Base-by-base conservation (phyloP, 164 flowering plant genomes). In the Protea cynaroides region DNA sequence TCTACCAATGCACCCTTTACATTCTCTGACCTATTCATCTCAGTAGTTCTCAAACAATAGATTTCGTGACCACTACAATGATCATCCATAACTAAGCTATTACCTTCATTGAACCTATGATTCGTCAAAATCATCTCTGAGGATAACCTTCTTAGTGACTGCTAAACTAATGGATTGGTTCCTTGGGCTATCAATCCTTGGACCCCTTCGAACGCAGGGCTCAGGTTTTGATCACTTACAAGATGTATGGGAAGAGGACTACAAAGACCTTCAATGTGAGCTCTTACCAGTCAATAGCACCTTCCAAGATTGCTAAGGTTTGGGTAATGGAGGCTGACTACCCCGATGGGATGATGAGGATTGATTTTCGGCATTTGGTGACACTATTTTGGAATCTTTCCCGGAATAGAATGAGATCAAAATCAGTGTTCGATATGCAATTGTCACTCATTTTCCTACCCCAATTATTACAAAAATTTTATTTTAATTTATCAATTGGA, bases 131-230 rank as follows among this genome's bases (percentile, higher is more conserved):
- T 36, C 68, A 15, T 61, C 76, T 0, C 78, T 79, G 10, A 64
- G 76, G 38, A 8, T 79, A 5, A 74, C 80, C 25, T 79, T 76
- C 71, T 0, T 66, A 15, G 78, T 76, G 0, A 3, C 68, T 3
- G 68, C 77, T 2, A 52, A 4, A 21, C 81, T 38, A 46, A 11
- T n/a, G 78, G 80, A 14, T 79, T 80, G 82, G 34, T 76, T 54
- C n/a, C 80, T 8, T 76, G 82, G 82, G 82, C 75, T 3, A 73
- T 79, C 11, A 79, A 79, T 50, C 82, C 80, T 18, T 66, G 60
- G 17, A 62, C 23, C 0, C 43, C 70, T 7, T 72, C 69, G 12
- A 79, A 76, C 79, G 65, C 56, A 2, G 82, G 82, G 43, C 80
- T 0, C 81, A 78, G 64, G 56, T 76, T 0, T 24, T 78, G 18